A percentile compares a stretch with the other conserved stretches of the same genome.
phyloP scores from a whole-genome alignment of 305 asterid species.

The Ajuga reptans region DNA sequence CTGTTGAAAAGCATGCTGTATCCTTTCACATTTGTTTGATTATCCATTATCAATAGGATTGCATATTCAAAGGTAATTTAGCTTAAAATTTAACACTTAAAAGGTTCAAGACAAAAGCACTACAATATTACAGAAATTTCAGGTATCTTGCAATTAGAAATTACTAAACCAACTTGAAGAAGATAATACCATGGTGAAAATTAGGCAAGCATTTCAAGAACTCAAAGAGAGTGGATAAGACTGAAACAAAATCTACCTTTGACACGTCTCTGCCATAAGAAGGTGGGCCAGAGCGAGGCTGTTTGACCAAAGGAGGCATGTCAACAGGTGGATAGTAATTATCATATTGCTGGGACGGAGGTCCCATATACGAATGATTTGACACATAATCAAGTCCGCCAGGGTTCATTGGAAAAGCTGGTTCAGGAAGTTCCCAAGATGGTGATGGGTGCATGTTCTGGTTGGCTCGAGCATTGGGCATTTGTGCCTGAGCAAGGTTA shows the following conservation, averaged over 20 bases:
- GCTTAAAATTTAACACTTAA: background rate
- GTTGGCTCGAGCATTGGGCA: slow-evolving; percentile 47
- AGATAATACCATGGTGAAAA: background rate
- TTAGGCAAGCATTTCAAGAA: background rate
- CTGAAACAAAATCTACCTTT: slow-evolving; percentile 31
- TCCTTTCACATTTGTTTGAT: background rate
- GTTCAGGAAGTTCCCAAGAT: slow-evolving; percentile 58
- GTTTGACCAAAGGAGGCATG: slow-evolving; percentile 43
- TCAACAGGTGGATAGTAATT: slow-evolving; percentile 52
- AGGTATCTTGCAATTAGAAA: background rate
- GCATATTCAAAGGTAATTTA: background rate
- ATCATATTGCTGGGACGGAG: slow-evolving; percentile 51
- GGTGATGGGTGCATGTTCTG: slow-evolving; percentile 51
- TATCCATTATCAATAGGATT: background rate
- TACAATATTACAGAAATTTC: background rate
- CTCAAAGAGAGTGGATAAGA: background rate
- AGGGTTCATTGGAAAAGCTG: slow-evolving; percentile 41
- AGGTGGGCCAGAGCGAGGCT: slow-evolving; percentile 43
- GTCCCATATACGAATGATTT: slow-evolving; percentile 44
- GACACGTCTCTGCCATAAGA: slow-evolving; percentile 44
- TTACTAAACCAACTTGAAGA: background rate
- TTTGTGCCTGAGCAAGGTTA: slow-evolving; percentile 48
- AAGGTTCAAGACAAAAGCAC: background rate
- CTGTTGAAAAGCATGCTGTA: no score
- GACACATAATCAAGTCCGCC: slow-evolving; percentile 48